phyloP scores from a whole-genome alignment of 441 rosid species.

The Biscutella auriculata region DNA sequence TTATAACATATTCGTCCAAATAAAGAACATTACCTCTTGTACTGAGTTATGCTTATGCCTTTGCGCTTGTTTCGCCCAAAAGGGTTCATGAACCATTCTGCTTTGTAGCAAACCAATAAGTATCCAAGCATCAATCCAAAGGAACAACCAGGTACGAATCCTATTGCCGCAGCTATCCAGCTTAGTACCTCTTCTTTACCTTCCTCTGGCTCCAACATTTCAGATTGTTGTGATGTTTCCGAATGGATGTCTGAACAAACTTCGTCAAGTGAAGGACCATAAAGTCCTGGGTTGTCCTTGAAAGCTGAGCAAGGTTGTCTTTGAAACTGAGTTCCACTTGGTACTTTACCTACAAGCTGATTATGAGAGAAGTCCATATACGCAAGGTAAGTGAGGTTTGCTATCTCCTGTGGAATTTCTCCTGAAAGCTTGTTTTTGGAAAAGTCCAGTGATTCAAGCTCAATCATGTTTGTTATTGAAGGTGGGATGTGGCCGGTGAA shows the following conservation, averaged over 20 bases:
- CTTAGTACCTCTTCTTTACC: background rate
- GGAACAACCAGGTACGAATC: background rate
- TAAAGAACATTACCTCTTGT: background rate
- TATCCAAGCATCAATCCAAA: background rate
- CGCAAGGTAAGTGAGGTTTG: background rate
- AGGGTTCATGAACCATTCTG: background rate
- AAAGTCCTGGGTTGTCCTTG: background rate
- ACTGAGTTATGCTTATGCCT: background rate
- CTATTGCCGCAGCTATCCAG: background rate
- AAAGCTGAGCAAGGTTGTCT: background rate
- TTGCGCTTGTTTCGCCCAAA: background rate
- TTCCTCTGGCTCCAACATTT: background rate
- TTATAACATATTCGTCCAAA: too few species aligned
- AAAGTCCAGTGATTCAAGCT: background rate
- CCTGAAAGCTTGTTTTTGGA: background rate
- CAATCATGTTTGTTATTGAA: background rate
- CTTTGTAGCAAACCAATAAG: background rate
- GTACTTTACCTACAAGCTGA: constrained; percentile 4
- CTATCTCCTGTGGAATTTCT: background rate
- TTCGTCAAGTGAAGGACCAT: background rate
- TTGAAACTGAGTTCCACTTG: constrained; percentile 8
- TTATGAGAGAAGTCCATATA: constrained; percentile 20
- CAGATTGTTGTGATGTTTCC: background rate
- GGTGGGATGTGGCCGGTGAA: background rate
- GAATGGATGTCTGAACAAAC: background rate